phyloP scores from a whole-genome alignment of 1,284 basidiomycete genomes.

The Prillingera fragicola region DNA sequence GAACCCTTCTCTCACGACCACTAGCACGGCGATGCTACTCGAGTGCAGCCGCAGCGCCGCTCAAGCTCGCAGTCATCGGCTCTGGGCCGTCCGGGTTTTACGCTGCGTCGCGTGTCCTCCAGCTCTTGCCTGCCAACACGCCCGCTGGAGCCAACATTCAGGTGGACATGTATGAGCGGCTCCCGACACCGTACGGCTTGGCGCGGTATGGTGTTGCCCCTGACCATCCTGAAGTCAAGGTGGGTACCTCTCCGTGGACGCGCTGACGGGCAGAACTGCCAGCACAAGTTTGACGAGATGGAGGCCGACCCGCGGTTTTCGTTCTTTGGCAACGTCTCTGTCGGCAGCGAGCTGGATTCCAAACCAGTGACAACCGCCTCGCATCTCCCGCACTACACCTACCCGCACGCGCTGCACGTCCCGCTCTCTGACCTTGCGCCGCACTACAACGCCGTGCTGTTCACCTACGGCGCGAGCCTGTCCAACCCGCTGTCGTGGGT shows the following conservation, averaged over 20 bases:
- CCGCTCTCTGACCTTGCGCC: conserved; percentile 45
- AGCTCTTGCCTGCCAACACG: conserved; percentile 54
- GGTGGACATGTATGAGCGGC: conserved; percentile 85
- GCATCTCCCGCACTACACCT: conserved; percentile 38
- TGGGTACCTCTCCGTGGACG: conserved; percentile 42
- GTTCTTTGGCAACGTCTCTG: conserved; percentile 89
- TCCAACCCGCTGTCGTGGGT: conserved; percentile 42
- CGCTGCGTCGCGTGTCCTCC: conserved; percentile 74
- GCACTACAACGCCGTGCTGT: conserved; percentile 51
- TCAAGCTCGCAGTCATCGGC: conserved; percentile 47
- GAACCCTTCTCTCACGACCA: no score
- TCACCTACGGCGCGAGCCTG: conserved; percentile 50
- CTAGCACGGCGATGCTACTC: no score
- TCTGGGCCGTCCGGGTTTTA: conserved; percentile 95
- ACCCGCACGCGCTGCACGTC: conserved; percentile 47
- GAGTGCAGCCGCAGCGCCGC: no score
- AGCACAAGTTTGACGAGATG: conserved; percentile 80
- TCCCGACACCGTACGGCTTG: conserved; percentile 91
- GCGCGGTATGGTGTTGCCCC: conserved; percentile 96
- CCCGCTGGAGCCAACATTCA: conserved; percentile 51
- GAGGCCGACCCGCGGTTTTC: conserved; percentile 68
- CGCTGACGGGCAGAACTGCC: conserved; percentile 69
- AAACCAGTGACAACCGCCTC: conserved; percentile 26
- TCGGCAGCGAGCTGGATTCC: conserved; percentile 50
- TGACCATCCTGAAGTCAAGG: conserved; percentile 98